Evolutionary conservation across 2,329 filamentous ascomycete species (phyloP).

Genomic region (Drechslerella stenobrocha): DNA sequence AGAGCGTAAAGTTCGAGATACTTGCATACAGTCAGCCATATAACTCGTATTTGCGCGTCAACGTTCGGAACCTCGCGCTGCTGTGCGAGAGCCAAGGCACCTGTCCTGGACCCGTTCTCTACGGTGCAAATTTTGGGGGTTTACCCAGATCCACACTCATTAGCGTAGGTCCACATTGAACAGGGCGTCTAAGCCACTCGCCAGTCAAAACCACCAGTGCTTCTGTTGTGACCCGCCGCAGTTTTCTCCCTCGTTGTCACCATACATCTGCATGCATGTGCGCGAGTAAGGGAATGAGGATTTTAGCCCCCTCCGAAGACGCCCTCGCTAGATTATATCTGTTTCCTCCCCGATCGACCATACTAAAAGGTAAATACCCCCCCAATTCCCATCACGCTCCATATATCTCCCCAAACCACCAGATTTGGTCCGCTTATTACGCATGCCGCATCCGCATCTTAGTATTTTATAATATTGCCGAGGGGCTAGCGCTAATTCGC

Average conservation of each 20-base stretch:
- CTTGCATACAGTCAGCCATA: conserved; percentile 19
- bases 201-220: conserved; percentile 35
- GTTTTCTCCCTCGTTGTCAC: neutral
- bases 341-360: conserved; percentile 35
- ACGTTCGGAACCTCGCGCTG: conserved; percentile 49
- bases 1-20: neutral
- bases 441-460: conserved; percentile 42
- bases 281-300: conserved; percentile 2
- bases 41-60: conserved; percentile 30
- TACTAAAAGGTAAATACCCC: conserved; percentile 46
- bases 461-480: conserved; percentile 34
- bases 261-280: neutral
- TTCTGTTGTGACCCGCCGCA: conserved; percentile 20
- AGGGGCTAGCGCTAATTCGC: conserved; percentile 44
- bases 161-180: conserved; percentile 43
- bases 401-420: conserved; percentile 13
- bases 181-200: conserved; percentile 22
- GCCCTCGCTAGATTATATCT: conserved; percentile 28
- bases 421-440: conserved; percentile 32
- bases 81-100: conserved; percentile 8
- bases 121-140: conserved; percentile 41
- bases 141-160: conserved; percentile 34
- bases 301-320: conserved; percentile 18
- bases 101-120: conserved; percentile 26
- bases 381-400: conserved; percentile 30